Base-by-base conservation (phyloP, 176 grass and related monocot species). In the Oryza officinalis region DNA sequence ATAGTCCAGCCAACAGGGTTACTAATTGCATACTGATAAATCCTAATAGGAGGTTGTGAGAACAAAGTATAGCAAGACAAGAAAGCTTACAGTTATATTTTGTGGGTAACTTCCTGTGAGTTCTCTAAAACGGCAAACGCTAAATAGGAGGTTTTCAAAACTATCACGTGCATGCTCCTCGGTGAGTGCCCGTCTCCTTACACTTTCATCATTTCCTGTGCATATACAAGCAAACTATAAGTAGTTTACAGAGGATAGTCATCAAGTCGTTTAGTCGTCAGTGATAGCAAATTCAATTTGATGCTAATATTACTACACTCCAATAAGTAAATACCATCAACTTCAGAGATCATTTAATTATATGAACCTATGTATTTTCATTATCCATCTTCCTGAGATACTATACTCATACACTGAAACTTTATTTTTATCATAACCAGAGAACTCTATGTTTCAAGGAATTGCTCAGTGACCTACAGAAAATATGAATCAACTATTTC, bases 121-220 rank as follows among this genome's bases (percentile, higher is more conserved):
- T 90, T 99, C 93, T 80, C 96, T 85, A 84, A 99, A 99, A 28
- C 96, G 89, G 69, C 96, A 99, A 46, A 99, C 81, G 52, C 96
- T 99, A 66, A 99, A 99, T 63, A 99, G 67, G 76, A 99, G 83
- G 72, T 99, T 99, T 72, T 99, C 96, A 89, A 94, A 99, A 69
- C 96, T 99, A 81, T 99, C 96, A 67, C 96, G 90, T 1, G 96
- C 96, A 81, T 99, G 93, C 65, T 99, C 96, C 68, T 99, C 96
- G 1, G 96, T 99, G 30, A 96, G 91, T 26, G 96, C 87, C 80
- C 91, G 81, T 28, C 41, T 96, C 85, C 86, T 89, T 47, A 99
- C 89, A 65, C 88, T 88, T 18, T 99, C 91, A 81, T 91, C 86
- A 54, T 92, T 89, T 60, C 91, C 96, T 99, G 86, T 80, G 22